Evolutionary conservation across 2,329 filamentous ascomycete species (phyloP), one percentile per base, ranked within the genome.

Genomic region (Iodosphaeria phyllophila): DNA sequence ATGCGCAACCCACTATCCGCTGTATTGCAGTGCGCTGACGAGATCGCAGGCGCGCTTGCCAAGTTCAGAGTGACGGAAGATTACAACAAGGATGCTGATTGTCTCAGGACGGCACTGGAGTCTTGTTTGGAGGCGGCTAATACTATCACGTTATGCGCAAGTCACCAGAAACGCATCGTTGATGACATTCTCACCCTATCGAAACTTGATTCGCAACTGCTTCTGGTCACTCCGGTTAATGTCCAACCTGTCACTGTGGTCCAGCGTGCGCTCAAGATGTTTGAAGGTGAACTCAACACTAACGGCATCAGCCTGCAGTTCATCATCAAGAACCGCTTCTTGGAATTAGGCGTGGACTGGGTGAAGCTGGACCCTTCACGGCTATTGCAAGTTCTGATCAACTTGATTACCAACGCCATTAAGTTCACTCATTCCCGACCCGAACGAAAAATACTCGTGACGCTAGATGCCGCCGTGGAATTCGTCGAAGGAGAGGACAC

Each of bases 61-160:
- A 41, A 48, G 9, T 56, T 59, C 40, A 48, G 47, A 11, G 35
- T 26, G n/a, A 29, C 44, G 3, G 41, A 42, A 4, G 35, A 46
- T 14, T 35, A 50, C 30, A 37, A 52, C 42, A 22, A 61, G 46
- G 33, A 60, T 36, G 41, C 64, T 6, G 54, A 62, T 13, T 45
- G 45, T 4, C 43, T 67, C 6, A 40, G 29, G 22, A 30, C 40
- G 7, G 40, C 40, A 13, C 35, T 72, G 13, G 61, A 67, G 12
- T 52, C 50, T 17, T 66, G 64, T 31, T 58, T 80, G 12, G 76
- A 84, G 43, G 76, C 78, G 5, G 73, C 77, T n/a, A 75, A 79
- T 36, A 84, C 77, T 1, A 84, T 86, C 41, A 71, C 72, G 13
- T 56, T 84, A 9, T 89, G 79, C 44, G 74, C 76, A 25, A 77